Conservation (phyloP, 176 grass and related monocot genomes). For the Otatea glauca region DNA sequence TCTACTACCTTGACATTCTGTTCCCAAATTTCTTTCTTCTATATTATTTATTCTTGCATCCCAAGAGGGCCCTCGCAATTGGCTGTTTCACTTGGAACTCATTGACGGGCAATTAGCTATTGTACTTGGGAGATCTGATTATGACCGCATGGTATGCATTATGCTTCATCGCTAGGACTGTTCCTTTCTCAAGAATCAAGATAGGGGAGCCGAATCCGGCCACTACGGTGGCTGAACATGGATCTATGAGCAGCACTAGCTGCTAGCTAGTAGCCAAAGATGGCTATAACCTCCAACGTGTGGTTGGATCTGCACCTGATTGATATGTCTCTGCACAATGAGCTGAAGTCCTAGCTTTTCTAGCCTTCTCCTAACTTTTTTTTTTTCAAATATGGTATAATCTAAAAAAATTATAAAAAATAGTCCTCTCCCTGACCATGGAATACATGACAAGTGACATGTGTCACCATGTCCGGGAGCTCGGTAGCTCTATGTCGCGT, state of each 20-base stretch:
- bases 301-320: conserved; percentile 12
- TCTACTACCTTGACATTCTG: background rate
- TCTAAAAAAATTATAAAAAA: too few relatives aligned
- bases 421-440: too few relatives aligned
- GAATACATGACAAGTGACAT: too few relatives aligned
- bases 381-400: too few relatives aligned
- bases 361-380: too few relatives aligned
- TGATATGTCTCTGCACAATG: background rate
- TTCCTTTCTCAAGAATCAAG: conserved; percentile 15
- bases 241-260: background rate
- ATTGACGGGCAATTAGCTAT: background rate
- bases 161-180: background rate
- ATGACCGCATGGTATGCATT: background rate
- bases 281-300: background rate
- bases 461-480: too few relatives aligned
- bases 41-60: background rate
- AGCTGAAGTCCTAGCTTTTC: background rate
- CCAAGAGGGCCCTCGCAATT: background rate
- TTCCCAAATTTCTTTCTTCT: background rate
- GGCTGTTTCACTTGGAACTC: background rate
- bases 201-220: conserved; percentile 7
- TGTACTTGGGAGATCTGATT: background rate
- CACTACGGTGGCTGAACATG: conserved; percentile 24
- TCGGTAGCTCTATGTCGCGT: too few relatives aligned
- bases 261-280: background rate